Conservation (phyloP, 192 early-diverging fungal species). For the Thoreauomyces humboldtii region DNA sequence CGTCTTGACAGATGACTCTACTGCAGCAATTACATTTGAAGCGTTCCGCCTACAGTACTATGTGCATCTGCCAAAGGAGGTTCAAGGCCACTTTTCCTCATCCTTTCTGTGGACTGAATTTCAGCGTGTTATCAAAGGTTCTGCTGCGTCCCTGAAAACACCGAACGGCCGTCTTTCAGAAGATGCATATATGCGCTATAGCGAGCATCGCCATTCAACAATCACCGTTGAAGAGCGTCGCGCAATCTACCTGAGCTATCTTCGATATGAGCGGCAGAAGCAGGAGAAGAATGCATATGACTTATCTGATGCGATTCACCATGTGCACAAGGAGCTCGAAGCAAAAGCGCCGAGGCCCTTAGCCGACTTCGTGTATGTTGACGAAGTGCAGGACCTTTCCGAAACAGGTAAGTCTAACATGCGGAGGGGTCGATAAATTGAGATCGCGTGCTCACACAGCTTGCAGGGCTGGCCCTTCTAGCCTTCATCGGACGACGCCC, state of each 20-base stretch:
- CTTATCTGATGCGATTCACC: neutral
- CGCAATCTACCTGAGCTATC: neutral
- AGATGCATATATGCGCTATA: neutral
- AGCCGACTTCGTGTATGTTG: constrained; percentile 6
- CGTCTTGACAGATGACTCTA: too few relatives aligned
- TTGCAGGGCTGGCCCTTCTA: too few relatives aligned
- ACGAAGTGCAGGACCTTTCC: constrained; percentile 10
- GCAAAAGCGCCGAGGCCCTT: neutral
- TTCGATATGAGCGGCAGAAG: neutral
- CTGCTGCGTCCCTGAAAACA: neutral
- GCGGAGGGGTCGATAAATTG: too few relatives aligned
- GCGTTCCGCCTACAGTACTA: too few relatives aligned
- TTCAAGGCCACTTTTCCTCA: neutral
- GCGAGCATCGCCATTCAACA: too few relatives aligned
- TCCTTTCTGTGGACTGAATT: constrained; percentile 9
- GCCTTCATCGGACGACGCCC: neutral
- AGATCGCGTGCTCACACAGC: too few relatives aligned
- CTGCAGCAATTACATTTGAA: too few relatives aligned
- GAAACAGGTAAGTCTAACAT: too few relatives aligned
- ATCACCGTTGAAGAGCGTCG: too few relatives aligned
- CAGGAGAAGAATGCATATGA: neutral
- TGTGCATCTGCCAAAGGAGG: too few relatives aligned
- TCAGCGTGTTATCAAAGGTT: neutral
- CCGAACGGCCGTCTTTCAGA: neutral
- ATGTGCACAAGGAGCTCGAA: neutral